Conservation (phyloP, 2,329 filamentous ascomycete species). For the Lasiodiplodia gonubiensis region DNA sequence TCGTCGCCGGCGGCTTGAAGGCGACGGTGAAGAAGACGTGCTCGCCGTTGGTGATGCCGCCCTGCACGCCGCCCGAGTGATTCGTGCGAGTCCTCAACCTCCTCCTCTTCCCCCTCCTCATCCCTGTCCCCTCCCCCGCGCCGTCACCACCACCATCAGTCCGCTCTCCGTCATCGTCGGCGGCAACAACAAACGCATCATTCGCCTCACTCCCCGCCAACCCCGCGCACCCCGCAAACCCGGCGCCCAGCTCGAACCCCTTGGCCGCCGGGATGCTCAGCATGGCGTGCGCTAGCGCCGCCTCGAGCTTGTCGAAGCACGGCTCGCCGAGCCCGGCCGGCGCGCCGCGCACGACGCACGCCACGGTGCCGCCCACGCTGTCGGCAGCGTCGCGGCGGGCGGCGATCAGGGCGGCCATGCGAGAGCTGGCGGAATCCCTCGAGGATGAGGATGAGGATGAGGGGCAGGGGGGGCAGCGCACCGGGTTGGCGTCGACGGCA, state of each 20-base stretch:
- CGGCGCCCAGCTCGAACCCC: conserved; percentile 93
- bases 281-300: conserved; percentile 90
- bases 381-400: conserved; percentile 52
- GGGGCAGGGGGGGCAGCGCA: conserved; percentile 94
- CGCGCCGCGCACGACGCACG: conserved; percentile 86
- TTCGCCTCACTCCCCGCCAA: conserved; percentile 53
- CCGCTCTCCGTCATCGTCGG: too few species aligned
- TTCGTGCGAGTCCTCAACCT: conserved; percentile 87
- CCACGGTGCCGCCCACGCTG: conserved; percentile 93
- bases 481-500: conserved; percentile 82
- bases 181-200: too few species aligned
- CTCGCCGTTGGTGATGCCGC: conserved; percentile 91
- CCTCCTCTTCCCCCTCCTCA: conserved; percentile 50
- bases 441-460: too few species aligned
- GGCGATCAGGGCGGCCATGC: too few species aligned
- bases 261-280: conserved; percentile 93
- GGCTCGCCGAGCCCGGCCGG: conserved; percentile 90
- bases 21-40: conserved; percentile 92
- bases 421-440: too few species aligned
- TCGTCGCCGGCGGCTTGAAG: conserved; percentile 97
- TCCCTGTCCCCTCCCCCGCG: conserved; percentile 53
- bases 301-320: conserved; percentile 94
- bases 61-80: conserved; percentile 93
- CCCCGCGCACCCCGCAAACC: conserved; percentile 85
- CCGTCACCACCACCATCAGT: conserved; percentile 32